Conservation (phyloP, 495 filamentous ascomycete species). For the Aspergillus sparsus region DNA sequence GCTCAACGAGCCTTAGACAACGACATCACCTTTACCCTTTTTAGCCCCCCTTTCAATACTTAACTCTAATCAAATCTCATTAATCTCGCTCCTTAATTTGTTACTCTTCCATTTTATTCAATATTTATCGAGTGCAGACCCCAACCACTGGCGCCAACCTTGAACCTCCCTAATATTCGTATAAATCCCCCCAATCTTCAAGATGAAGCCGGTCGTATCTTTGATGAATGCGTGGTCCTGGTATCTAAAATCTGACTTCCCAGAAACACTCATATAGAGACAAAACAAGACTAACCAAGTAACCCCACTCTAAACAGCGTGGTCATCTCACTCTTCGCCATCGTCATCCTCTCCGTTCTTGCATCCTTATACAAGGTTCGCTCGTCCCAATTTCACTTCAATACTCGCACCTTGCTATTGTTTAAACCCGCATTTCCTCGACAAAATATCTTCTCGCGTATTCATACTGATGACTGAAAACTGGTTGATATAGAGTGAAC, state of each 20-base stretch:
- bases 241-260: slow-evolving; percentile 45
- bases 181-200: slow-evolving; percentile 34
- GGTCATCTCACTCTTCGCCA: slow-evolving; percentile 84
- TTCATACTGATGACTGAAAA: background rate
- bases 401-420: slow-evolving; percentile 13
- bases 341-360: slow-evolving; percentile 82
- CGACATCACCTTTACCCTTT: background rate
- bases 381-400: slow-evolving; percentile 18
- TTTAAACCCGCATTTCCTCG: background rate
- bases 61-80: background rate
- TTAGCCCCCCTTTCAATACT: background rate
- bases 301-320: slow-evolving; percentile 54
- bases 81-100: background rate
- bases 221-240: slow-evolving; percentile 93
- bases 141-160: slow-evolving; percentile 6
- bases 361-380: slow-evolving; percentile 73
- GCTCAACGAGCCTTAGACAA: slow-evolving; percentile 26
- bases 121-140: background rate
- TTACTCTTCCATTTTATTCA: background rate
- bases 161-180: slow-evolving; percentile 4
- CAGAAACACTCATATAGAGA: slow-evolving; percentile 1
- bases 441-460: background rate
- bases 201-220: slow-evolving; percentile 89
- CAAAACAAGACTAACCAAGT: background rate
- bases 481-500: slow-evolving; percentile 52